Conservation (phyloP, 257 asterid species). For the Fraxinus excelsior region DNA sequence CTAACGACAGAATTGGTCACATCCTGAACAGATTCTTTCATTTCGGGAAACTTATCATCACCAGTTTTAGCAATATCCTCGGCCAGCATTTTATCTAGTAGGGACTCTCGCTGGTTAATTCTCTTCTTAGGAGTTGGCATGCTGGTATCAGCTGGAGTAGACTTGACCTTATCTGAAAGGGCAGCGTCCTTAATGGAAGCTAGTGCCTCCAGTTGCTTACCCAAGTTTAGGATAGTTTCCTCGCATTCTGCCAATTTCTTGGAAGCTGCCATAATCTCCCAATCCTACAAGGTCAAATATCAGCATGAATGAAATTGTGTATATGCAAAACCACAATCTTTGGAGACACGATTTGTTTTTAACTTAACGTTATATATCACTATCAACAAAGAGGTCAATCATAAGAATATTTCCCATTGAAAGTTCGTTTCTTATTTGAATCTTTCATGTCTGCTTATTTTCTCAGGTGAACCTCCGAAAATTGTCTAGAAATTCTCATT, state of each 20-base stretch:
- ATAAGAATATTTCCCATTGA: not conserved
- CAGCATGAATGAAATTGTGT: not conserved
- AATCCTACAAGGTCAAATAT: slow-evolving; percentile 48
- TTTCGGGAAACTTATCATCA: slow-evolving; percentile 31
- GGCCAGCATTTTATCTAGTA: slow-evolving; percentile 72
- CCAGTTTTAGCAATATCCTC: slow-evolving; percentile 51
- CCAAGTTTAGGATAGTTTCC: slow-evolving; percentile 77
- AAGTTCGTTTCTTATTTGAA: too few species aligned
- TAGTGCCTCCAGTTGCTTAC: slow-evolving; percentile 86
- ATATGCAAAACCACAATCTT: not conserved
- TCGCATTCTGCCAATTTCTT: slow-evolving; percentile 90
- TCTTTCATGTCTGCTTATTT: not conserved
- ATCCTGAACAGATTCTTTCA: slow-evolving; percentile 41
- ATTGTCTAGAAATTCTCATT: not conserved
- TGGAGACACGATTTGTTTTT: not conserved
- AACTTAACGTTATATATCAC: too few species aligned
- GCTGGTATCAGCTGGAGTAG: slow-evolving; percentile 46
- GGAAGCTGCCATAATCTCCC: slow-evolving; percentile 80
- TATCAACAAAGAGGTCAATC: not conserved
- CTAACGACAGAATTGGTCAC: slow-evolving; percentile 32
- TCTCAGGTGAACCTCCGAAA: not conserved
- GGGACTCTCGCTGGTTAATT: slow-evolving; percentile 51
- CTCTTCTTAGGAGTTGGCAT: slow-evolving; percentile 41
- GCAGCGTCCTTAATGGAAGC: slow-evolving; percentile 62
- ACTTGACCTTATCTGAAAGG: slow-evolving; percentile 48